Percentiles rank a stretch among this genome's conserved stretches.
phyloP scores from a whole-genome alignment of 768 basidiomycete species.

The Paxillus ammoniavirescens region DNA sequence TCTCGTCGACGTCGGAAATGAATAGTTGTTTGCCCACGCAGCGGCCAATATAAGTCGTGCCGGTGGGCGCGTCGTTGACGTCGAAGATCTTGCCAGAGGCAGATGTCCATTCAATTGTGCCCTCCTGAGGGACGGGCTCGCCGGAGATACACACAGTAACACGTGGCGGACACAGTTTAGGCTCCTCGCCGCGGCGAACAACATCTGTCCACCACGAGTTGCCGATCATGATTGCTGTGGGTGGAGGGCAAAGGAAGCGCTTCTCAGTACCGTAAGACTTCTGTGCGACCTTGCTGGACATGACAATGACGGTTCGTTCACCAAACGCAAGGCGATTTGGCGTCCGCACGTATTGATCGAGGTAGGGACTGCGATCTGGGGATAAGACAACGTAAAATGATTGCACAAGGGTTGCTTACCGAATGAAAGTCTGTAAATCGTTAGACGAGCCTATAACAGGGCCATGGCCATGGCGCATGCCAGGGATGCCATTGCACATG shows the following conservation, averaged over 20 bases:
- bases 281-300: conserved; percentile 98
- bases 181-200: conserved; percentile 68
- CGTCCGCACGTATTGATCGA: conserved; percentile 83
- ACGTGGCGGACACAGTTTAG: conserved; percentile 72
- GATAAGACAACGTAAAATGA: conserved; percentile 17
- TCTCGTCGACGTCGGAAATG: conserved; percentile 93
- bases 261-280: conserved; percentile 97
- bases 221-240: conserved; percentile 91
- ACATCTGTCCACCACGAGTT: conserved; percentile 93
- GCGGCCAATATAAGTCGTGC: conserved; percentile 88
- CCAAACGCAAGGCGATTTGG: conserved; percentile 87
- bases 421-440: conserved; percentile 79
- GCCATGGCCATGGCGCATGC: conserved; percentile 61
- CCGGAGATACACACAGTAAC: conserved; percentile 92
- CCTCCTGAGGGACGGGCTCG: conserved; percentile 82
- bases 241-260: conserved; percentile 91
- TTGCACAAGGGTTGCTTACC: conserved; percentile 41
- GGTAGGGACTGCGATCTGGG: conserved; percentile 55
- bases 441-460: conserved; percentile 60
- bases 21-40: conserved; percentile 94
- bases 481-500: conserved; percentile 60
- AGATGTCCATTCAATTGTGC: conserved; percentile 84
- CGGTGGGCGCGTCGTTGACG: conserved; percentile 71
- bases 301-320: conserved; percentile 91
- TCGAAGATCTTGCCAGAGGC: conserved; percentile 84